Base-by-base conservation (phyloP, 2,329 filamentous ascomycete genomes). In the Rutstroemia sp. region DNA sequence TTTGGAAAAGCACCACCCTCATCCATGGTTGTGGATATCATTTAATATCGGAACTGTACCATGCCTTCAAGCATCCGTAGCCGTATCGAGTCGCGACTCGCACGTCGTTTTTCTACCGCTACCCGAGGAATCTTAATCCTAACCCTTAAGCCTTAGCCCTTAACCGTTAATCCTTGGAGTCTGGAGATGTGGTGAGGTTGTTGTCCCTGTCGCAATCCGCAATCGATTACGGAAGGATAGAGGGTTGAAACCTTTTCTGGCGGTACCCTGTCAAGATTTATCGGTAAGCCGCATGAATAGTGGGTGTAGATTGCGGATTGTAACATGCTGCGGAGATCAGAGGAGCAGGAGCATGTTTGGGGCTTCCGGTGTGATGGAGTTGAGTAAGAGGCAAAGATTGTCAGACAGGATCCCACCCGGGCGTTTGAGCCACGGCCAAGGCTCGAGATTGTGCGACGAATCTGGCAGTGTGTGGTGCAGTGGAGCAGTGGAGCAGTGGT, bases 221-320 rank as follows among this genome's bases (percentile, higher is more conserved):
- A 46, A 19, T 44, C 37, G 46, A 39, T 45, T 45, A 41, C 39
- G 54, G 23, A 46, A 16, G 21, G 16, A 37, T 47, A n/a, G 21
- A 54, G 34, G 21, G 21, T 54, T 49, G 44, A 54, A 41, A 54
- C 42, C 52, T 41, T 39, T 54, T 48, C 10, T 34, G 30, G 30
- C 9, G 30, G 30, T 34, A 34, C 52, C 59, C 59, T 58, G 52
- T 57, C 56, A 56, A 49, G 45, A 46, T 27, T 59, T 45, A 41
- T 61, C 58, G 62, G 61, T 49, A 62, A 50, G 49, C 49, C 46
- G 61, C 61, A 61, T 56, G 42, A 56, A 44, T 48, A 49, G 37
- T 39, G 54, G 18, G 12, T 44, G 41, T 21, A 44, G 41, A 52
- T 52, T 56, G 49, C 23, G 21, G 49, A n/a, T 44, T 49, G 50